These are phyloP conservation scores for Phytophthora chlamydospora DNA, from an alignment of 352 stramenopile species.

Conservation along the genomic window DNA sequence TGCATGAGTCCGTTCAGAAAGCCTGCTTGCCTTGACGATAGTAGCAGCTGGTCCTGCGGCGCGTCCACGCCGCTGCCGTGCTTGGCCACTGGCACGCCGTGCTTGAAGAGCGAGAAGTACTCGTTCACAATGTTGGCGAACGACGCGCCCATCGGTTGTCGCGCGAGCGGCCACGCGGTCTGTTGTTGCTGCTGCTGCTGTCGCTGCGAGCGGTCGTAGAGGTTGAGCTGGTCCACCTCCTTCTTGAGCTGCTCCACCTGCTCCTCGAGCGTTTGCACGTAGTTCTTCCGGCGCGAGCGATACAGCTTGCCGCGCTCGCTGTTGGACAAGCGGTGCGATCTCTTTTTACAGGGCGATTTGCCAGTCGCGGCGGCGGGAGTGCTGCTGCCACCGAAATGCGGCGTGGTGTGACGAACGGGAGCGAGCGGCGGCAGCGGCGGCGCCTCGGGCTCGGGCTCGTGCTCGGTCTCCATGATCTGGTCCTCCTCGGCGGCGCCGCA, in stretches of 20 bases:
- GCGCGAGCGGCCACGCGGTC: constrained; percentile 18
- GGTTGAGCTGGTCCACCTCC: constrained; percentile 46
- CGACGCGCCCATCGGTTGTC: constrained; percentile 26
- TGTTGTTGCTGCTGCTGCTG: constrained; percentile 29
- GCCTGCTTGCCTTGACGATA: constrained; percentile 33
- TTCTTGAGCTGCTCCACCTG: constrained; percentile 58
- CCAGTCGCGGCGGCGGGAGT: not conserved
- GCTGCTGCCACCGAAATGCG: constrained; percentile 1
- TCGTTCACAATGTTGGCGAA: constrained; percentile 56
- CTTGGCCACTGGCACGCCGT: constrained; percentile 48
- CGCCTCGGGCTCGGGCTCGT: not conserved
- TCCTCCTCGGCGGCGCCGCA: constrained; percentile 25
- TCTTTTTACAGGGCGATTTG: constrained; percentile 41
- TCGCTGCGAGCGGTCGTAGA: constrained; percentile 12
- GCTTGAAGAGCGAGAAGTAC: constrained; percentile 71
- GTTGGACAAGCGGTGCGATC: constrained; percentile 55
- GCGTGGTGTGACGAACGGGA: constrained; percentile 21
- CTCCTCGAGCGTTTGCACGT: constrained; percentile 45
- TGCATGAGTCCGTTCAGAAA: constrained; percentile 56
- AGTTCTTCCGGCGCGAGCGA: constrained; percentile 54
- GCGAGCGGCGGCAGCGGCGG: constrained; percentile 15
- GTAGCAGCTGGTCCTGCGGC: constrained; percentile 30
- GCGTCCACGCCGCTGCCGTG: constrained; percentile 10
- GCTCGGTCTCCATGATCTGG: not conserved
- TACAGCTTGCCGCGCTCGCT: constrained; percentile 73